Evolutionary conservation across 176 grass and related monocot species (phyloP).

Genomic region (Bromus sterilis): DNA sequence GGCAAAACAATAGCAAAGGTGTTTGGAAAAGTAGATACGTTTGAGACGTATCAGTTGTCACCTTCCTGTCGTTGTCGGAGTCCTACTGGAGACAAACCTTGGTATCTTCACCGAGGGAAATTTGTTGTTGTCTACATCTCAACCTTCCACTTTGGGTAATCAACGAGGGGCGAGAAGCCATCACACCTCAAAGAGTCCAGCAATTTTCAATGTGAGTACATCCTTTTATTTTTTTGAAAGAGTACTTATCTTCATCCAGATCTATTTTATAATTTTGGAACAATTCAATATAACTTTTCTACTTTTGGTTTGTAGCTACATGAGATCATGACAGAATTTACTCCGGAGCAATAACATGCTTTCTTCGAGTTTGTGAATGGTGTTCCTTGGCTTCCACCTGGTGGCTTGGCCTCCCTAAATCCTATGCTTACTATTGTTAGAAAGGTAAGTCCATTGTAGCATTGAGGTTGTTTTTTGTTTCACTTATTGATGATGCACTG

Average conservation of each 20-base stretch:
- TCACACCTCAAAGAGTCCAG: constrained; percentile 82
- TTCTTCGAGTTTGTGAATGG: constrained; percentile 93
- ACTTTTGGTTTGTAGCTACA: constrained; percentile 45
- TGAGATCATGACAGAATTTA: constrained; percentile 88
- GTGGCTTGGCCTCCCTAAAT: constrained; percentile 74
- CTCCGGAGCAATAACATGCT: constrained; percentile 67
- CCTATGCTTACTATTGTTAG: constrained; percentile 86
- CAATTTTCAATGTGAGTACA: constrained; percentile 62
- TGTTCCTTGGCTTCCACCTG: constrained; percentile 82
- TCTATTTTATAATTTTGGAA: neutral
- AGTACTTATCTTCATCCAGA: neutral
- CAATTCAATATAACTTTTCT: constrained; percentile 4
- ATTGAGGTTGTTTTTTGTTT: too few species aligned
- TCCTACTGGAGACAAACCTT: too few species aligned
- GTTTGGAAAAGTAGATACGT: too few species aligned
- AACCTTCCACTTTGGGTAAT: too few species aligned
- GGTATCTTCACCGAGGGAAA: too few species aligned
- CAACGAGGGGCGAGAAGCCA: too few species aligned
- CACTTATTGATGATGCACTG: too few species aligned
- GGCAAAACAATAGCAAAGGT: too few species aligned
- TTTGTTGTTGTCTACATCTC: too few species aligned
- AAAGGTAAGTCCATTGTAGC: constrained; percentile 41
- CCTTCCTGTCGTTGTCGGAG: too few species aligned
- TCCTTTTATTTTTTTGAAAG: neutral
- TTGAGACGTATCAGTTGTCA: too few species aligned